Conservation (phyloP, 768 basidiomycete genomes). For the Russula foetens region DNA sequence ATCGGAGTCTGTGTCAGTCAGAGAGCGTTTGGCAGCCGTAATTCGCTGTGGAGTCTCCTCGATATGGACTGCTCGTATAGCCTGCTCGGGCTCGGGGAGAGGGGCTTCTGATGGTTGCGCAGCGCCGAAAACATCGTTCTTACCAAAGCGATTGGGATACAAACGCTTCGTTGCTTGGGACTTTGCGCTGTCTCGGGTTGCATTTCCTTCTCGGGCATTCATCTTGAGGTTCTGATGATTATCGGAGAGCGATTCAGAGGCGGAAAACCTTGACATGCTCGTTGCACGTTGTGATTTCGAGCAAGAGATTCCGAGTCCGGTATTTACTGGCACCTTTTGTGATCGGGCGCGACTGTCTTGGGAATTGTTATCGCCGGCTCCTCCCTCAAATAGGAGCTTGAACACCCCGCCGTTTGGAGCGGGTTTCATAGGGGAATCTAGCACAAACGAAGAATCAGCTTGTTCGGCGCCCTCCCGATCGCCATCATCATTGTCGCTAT, state of each 20-base stretch:
- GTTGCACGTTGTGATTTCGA: conserved; percentile 19
- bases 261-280: conserved; percentile 17
- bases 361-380: conserved; percentile 21
- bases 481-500: conserved; percentile 31
- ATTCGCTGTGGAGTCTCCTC: not conserved
- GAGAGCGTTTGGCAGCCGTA: conserved; percentile 3
- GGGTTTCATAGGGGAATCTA: conserved; percentile 64
- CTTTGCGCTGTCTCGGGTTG: not conserved
- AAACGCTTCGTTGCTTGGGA: conserved; percentile 7
- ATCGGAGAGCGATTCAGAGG: conserved; percentile 14
- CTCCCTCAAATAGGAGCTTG: conserved; percentile 58
- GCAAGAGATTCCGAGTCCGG: conserved; percentile 4
- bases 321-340: conserved; percentile 3
- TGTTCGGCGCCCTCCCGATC: conserved; percentile 28
- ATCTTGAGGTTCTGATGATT: conserved; percentile 13
- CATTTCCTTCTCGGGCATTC: conserved; percentile 10
- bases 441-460: conserved; percentile 45
- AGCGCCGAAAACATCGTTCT: conserved; percentile 13
- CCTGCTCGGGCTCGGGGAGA: not conserved
- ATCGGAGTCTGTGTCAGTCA: conserved; percentile 2
- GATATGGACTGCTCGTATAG: not conserved
- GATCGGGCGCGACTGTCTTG: conserved; percentile 15
- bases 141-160: conserved; percentile 9
- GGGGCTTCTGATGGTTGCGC: not conserved
- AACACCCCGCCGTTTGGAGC: conserved; percentile 51